These are phyloP conservation scores for Diaporthe destruens DNA, from an alignment of 2,329 filamentous ascomycete genomes.

Conservation along the genomic window DNA sequence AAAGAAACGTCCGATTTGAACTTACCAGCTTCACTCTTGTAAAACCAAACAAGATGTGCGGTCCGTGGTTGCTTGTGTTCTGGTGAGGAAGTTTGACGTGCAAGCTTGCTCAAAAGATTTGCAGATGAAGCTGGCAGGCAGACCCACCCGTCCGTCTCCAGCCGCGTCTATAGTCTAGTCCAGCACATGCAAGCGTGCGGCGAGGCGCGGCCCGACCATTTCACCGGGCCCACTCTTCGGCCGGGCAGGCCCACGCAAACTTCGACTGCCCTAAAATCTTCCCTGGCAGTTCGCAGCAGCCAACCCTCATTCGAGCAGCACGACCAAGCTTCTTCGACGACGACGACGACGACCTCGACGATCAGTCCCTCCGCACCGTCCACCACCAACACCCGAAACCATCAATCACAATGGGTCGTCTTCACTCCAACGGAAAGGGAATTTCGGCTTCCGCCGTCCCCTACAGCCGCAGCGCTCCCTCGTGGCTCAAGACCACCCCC, in stretches of 20 bases:
- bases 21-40: conserved; percentile 51
- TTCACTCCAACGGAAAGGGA: conserved; percentile 99
- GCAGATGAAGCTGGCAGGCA: neutral
- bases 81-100: neutral
- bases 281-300: conserved; percentile 9
- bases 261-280: conserved; percentile 35
- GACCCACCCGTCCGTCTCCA: neutral
- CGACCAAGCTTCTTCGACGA: conserved; percentile 37
- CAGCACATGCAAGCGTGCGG: neutral
- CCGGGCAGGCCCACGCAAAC: conserved; percentile 33
- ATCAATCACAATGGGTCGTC: conserved; percentile 85
- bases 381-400: conserved; percentile 51
- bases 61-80: conserved; percentile 1
- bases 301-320: conserved; percentile 37
- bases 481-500: conserved; percentile 99
- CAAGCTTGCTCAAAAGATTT: conserved; percentile 16
- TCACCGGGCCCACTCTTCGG: neutral
- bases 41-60: no score
- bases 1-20: conserved; percentile 6
- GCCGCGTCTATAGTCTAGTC: no score
- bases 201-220: conserved; percentile 27
- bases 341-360: conserved; percentile 47
- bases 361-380: conserved; percentile 42
- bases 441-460: conserved; percentile 96
- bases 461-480: conserved; percentile 92